Evolutionary conservation across 768 basidiomycete genomes (phyloP).

Genomic region (Cantharellus anzutake): DNA sequence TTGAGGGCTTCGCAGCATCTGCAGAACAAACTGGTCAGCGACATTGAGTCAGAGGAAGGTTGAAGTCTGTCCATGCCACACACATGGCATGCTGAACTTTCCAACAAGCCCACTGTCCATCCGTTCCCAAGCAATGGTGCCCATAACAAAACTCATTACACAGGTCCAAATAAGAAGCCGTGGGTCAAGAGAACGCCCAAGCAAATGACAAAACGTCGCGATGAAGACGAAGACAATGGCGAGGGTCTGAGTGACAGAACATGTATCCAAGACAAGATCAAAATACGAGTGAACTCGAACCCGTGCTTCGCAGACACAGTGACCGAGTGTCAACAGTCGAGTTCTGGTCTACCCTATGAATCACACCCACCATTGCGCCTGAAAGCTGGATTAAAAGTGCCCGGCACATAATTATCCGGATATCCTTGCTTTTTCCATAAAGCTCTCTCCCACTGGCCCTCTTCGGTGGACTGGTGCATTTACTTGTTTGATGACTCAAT

Average conservation of each 20-base stretch:
- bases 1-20: constrained; percentile 46
- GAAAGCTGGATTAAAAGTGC: constrained; percentile 59
- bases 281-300: constrained; percentile 63
- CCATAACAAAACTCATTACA: constrained; percentile 35
- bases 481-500: no score
- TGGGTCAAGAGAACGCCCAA: constrained; percentile 44
- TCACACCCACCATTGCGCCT: constrained; percentile 49
- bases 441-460: constrained; percentile 38
- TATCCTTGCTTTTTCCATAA: constrained; percentile 62
- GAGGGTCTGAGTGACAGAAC: constrained; percentile 69
- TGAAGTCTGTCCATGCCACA: not conserved
- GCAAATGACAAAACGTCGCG: constrained; percentile 54
- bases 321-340: not conserved
- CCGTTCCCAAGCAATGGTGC: constrained; percentile 45
- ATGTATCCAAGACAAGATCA: constrained; percentile 48
- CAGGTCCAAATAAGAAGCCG: constrained; percentile 49
- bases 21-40: no score
- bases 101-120: not conserved
- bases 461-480: no score
- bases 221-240: constrained; percentile 67
- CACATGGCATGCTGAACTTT: not conserved
- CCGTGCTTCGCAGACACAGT: constrained; percentile 32
- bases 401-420: constrained; percentile 76
- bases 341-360: not conserved
- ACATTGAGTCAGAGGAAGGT: constrained; percentile 35